A percentile compares a stretch with the other conserved stretches of the same genome.
These are phyloP conservation scores for Triticum timopheevii DNA, from an alignment of 176 grass and related monocot genomes.

Conservation along the genomic window DNA sequence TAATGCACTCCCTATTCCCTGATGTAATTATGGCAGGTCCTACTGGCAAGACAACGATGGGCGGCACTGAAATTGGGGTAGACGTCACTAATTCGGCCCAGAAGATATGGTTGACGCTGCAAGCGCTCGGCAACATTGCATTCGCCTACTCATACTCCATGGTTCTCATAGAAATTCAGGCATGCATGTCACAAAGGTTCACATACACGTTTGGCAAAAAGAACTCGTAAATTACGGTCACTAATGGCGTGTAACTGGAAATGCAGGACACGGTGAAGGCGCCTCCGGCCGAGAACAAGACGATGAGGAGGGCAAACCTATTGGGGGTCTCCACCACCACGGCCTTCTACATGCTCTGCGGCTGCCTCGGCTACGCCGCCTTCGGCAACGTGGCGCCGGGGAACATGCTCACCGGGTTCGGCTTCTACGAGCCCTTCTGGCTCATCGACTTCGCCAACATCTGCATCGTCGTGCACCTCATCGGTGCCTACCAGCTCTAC, in stretches of 20 bases:
- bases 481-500: slow-evolving; percentile 90
- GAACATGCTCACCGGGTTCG: slow-evolving; percentile 77
- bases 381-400: slow-evolving; percentile 57
- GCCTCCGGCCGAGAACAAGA: slow-evolving; percentile 56
- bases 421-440: slow-evolving; percentile 89
- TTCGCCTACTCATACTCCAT: not conserved
- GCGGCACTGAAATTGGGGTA: not conserved
- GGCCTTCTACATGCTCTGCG: slow-evolving; percentile 55
- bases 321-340: slow-evolving; percentile 45
- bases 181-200: not conserved
- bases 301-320: slow-evolving; percentile 51
- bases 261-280: slow-evolving; percentile 59
- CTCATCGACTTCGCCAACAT: slow-evolving; percentile 78
- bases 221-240: too few relatives aligned
- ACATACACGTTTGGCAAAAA: too few relatives aligned
- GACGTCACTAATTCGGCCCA: not conserved
- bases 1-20: too few relatives aligned
- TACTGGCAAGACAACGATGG: not conserved
- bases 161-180: not conserved
- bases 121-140: not conserved
- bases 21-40: not conserved
- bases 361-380: slow-evolving; percentile 57
- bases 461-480: slow-evolving; percentile 71
- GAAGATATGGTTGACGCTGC: not conserved
- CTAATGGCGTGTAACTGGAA: too few relatives aligned